Evolutionary conservation across 2,329 filamentous ascomycete species (phyloP).

Genomic region (Hymenoscyphus linearis): DNA sequence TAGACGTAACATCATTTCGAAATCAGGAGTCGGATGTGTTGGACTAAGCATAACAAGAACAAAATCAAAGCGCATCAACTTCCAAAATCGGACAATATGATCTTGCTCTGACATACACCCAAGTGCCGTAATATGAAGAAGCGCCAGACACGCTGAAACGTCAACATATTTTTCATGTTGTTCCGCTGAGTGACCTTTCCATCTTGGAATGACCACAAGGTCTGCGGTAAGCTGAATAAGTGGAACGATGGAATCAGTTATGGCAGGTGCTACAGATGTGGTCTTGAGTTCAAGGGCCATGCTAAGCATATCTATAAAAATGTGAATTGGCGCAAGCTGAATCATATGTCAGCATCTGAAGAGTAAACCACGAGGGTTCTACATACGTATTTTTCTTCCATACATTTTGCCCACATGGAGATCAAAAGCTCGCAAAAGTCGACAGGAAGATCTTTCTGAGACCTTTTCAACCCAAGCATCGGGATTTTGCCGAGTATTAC

Average conservation of each 20-base stretch:
- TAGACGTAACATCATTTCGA: slow-evolving; percentile 58
- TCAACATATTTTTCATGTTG: slow-evolving; percentile 53
- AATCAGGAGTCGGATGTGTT: slow-evolving; percentile 59
- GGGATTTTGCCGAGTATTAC: slow-evolving; percentile 65
- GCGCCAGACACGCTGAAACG: slow-evolving; percentile 55
- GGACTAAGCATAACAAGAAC: slow-evolving; percentile 62
- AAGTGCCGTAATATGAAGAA: slow-evolving; percentile 59
- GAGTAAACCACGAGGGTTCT: neutral
- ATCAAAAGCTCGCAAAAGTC: slow-evolving; percentile 61
- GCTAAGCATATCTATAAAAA: slow-evolving; percentile 59
- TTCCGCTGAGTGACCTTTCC: slow-evolving; percentile 39
- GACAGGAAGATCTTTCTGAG: slow-evolving; percentile 49
- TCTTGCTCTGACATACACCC: slow-evolving; percentile 44
- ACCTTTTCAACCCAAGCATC: slow-evolving; percentile 44
- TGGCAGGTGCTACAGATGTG: slow-evolving; percentile 49
- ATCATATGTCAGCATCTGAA: slow-evolving; percentile 13
- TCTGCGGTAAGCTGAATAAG: slow-evolving; percentile 53
- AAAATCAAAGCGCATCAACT: slow-evolving; percentile 58
- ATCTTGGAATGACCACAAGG: slow-evolving; percentile 42
- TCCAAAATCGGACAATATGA: slow-evolving; percentile 54
- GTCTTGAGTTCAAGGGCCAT: slow-evolving; percentile 61
- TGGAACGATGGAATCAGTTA: slow-evolving; percentile 53
- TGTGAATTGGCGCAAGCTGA: slow-evolving; percentile 56
- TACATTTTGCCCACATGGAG: slow-evolving; percentile 62
- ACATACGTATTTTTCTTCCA: slow-evolving; percentile 48